phyloP scores from a whole-genome alignment of 495 filamentous ascomycete genomes.

The Tuber calosporum region DNA sequence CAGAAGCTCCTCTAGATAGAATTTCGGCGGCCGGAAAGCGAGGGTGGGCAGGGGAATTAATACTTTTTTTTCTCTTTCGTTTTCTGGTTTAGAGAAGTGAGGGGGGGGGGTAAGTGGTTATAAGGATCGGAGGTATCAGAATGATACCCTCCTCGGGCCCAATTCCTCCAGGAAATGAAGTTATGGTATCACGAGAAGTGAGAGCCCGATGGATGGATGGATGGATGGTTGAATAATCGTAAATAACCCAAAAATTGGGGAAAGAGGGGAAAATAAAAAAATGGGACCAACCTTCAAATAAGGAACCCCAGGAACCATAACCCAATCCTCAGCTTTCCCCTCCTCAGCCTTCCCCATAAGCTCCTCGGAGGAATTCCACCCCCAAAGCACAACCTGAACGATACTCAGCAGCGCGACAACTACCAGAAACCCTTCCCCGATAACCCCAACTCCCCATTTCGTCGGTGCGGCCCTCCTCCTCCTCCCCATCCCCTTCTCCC shows the following conservation, averaged over 20 bases:
- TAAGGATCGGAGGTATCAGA: background rate
- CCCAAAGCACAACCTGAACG: constrained; percentile 24
- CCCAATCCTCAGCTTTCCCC: constrained; percentile 11
- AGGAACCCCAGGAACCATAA: constrained; percentile 14
- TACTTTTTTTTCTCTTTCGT: background rate
- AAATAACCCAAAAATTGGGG: background rate
- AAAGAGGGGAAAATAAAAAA: background rate
- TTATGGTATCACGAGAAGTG: background rate
- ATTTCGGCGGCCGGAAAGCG: background rate
- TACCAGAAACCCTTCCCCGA: constrained; percentile 29
- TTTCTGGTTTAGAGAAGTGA: background rate
- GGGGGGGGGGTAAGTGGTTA: background rate
- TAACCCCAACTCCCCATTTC: background rate
- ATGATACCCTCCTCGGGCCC: background rate
- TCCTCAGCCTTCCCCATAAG: background rate
- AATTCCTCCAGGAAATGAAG: background rate
- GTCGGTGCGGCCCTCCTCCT: constrained; percentile 15
- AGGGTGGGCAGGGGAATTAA: background rate
- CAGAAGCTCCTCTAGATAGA: constrained; percentile 23
- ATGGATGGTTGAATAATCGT: background rate
- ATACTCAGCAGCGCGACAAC: constrained; percentile 29
- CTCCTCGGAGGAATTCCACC: constrained; percentile 26
- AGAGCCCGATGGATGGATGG: too few relatives aligned
- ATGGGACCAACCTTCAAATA: constrained; percentile 10
- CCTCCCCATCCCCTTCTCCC: constrained; percentile 12